Conservation (phyloP, 352 stramenopile species). For the Globisporangium ultimum region DNA sequence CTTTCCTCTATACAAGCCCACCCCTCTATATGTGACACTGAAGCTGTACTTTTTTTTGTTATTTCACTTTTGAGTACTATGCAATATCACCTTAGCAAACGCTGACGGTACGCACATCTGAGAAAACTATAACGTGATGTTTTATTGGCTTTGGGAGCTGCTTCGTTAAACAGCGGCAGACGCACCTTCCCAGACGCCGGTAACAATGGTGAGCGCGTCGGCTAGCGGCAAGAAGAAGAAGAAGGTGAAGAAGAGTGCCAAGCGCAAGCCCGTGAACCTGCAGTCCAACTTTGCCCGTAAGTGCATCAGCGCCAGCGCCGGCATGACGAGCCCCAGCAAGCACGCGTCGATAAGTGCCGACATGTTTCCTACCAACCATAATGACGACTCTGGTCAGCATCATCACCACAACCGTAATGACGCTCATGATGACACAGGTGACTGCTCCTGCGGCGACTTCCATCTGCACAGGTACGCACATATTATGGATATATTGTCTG, state of each 20-base stretch:
- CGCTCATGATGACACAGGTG: constrained; percentile 53
- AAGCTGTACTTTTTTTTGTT: background rate
- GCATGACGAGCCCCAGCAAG: background rate
- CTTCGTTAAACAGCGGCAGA: background rate
- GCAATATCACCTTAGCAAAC: too few relatives aligned
- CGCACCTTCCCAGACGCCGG: background rate
- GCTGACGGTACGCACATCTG: background rate
- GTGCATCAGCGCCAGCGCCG: constrained; percentile 28
- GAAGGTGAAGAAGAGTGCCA: constrained; percentile 65
- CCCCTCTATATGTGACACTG: background rate
- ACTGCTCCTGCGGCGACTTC: constrained; percentile 63
- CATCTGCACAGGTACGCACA: constrained; percentile 74
- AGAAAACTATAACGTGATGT: constrained; percentile 1
- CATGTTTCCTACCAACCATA: constrained; percentile 79
- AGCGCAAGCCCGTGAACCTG: constrained; percentile 82
- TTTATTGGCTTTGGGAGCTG: constrained; percentile 1
- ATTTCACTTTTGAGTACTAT: background rate
- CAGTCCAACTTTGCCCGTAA: constrained; percentile 85
- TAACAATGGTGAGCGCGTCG: constrained; percentile 58
- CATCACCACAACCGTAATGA: constrained; percentile 16
- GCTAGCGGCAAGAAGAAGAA: constrained; percentile 44
- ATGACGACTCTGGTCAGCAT: constrained; percentile 18
- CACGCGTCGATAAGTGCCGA: constrained; percentile 47
- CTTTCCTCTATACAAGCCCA: background rate
- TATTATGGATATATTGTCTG: background rate